Evolutionary conservation across 208 protist genomes (phyloP).

Genomic region (Trypanosoma boissoni): DNA sequence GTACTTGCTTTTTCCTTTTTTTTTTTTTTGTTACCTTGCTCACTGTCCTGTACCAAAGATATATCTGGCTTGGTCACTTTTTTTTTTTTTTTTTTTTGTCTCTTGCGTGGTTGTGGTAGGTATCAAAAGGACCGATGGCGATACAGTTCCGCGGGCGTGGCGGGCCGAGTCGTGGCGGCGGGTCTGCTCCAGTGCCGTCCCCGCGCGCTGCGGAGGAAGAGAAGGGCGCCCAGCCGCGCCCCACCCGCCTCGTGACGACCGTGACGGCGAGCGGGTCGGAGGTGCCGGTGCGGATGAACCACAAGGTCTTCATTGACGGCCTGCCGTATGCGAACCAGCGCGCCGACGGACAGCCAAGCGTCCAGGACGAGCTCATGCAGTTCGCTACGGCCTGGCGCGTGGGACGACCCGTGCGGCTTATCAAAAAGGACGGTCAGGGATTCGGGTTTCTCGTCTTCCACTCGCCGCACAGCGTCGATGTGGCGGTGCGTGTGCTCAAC

Average conservation of each 20-base stretch:
- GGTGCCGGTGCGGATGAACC: conserved; percentile 82
- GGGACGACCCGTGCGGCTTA: conserved; percentile 78
- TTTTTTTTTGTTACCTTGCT: neutral
- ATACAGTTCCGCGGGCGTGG: too few species aligned
- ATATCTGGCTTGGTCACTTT: neutral
- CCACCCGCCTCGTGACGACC: conserved; percentile 53
- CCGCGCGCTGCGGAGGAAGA: conserved; percentile 1
- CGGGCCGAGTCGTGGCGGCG: too few species aligned
- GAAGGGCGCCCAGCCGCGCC: neutral
- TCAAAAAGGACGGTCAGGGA: conserved; percentile 87
- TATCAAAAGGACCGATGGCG: too few species aligned
- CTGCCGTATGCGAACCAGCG: conserved; percentile 75
- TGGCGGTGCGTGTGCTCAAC: conserved; percentile 82
- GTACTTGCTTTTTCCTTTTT: neutral
- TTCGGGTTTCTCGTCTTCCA: conserved; percentile 89
- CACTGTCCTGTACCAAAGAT: neutral
- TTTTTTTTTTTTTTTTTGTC: conserved; percentile 17
- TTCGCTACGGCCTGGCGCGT: conserved; percentile 85
- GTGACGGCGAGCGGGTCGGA: conserved; percentile 72
- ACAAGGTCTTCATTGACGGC: conserved; percentile 88
- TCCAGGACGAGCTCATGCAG: conserved; percentile 84
- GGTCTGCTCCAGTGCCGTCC: neutral
- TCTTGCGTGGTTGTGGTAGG: neutral
- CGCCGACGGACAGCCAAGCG: conserved; percentile 42
- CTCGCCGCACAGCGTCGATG: conserved; percentile 81